Percentiles rank a stretch among this genome's conserved stretches.
These are phyloP conservation scores for Wallacemonas rigidus DNA, from an alignment of 208 protist genomes.

Conservation along the genomic window DNA sequence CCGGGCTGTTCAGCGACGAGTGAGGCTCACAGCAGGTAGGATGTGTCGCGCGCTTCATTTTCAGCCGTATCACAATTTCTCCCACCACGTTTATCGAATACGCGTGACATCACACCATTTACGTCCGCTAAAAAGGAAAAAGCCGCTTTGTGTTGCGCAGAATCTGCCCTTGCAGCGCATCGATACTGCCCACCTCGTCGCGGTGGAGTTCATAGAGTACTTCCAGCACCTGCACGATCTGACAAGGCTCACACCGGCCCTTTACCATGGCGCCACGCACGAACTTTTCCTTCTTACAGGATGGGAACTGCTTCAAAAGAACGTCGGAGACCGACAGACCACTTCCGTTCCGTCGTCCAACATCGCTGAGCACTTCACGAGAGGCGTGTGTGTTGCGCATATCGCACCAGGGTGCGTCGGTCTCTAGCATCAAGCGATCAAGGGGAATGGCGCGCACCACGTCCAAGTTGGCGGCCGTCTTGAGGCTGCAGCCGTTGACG, in stretches of 20 bases:
- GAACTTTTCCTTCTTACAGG: constrained; percentile 77
- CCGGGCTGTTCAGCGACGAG: too few species aligned
- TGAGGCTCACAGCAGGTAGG: too few species aligned
- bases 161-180: constrained; percentile 46
- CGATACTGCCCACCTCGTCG: constrained; percentile 42
- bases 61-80: too few species aligned
- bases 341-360: constrained; percentile 9
- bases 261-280: constrained; percentile 61
- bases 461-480: constrained; percentile 89
- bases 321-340: constrained; percentile 35
- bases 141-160: constrained; percentile 53
- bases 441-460: constrained; percentile 84
- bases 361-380: constrained; percentile 30
- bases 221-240: constrained; percentile 65
- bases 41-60: too few species aligned
- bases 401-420: constrained; percentile 95
- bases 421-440: constrained; percentile 93
- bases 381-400: constrained; percentile 92
- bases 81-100: too few species aligned
- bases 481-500: constrained; percentile 94
- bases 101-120: neutral
- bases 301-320: constrained; percentile 39
- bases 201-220: constrained; percentile 65
- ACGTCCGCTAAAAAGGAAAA: constrained; percentile 47
- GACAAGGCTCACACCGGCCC: constrained; percentile 70